These are phyloP conservation scores for Xylariaceae sp. DNA, from an alignment of 2,329 filamentous ascomycete genomes.

Conservation along the genomic window DNA sequence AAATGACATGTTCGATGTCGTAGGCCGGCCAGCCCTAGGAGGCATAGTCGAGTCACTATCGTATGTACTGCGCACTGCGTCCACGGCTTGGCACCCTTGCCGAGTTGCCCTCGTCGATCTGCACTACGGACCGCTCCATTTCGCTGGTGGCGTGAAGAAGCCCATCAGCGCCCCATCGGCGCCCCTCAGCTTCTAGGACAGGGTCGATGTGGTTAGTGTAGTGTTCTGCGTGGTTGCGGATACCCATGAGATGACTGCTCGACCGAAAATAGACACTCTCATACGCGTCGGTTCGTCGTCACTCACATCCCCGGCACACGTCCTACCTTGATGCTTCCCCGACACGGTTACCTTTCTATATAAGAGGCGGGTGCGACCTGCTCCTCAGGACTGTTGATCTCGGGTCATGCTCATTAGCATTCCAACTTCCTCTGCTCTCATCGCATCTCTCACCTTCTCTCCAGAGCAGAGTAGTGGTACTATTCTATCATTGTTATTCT, in stretches of 20 bases:
- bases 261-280: not conserved
- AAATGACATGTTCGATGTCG: not conserved
- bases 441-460: not conserved
- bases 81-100: not conserved
- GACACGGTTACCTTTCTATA: constrained; percentile 14
- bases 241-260: not conserved
- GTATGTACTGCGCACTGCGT: not conserved
- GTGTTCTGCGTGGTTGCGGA: no score
- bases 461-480: no score
- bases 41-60: not conserved
- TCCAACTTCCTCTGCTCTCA: constrained; percentile 12
- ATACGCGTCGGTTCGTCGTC: not conserved
- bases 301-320: not conserved
- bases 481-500: not conserved
- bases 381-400: not conserved
- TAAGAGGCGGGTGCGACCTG: constrained; percentile 15
- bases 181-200: not conserved
- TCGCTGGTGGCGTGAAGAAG: not conserved
- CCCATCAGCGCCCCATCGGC: not conserved
- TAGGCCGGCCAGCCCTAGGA: not conserved
- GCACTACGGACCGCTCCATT: not conserved
- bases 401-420: not conserved
- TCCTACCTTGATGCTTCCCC: not conserved
- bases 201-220: no score
- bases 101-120: not conserved